Conservation (phyloP, 2,329 filamentous ascomycete genomes). For the Sporothrix sp. region DNA sequence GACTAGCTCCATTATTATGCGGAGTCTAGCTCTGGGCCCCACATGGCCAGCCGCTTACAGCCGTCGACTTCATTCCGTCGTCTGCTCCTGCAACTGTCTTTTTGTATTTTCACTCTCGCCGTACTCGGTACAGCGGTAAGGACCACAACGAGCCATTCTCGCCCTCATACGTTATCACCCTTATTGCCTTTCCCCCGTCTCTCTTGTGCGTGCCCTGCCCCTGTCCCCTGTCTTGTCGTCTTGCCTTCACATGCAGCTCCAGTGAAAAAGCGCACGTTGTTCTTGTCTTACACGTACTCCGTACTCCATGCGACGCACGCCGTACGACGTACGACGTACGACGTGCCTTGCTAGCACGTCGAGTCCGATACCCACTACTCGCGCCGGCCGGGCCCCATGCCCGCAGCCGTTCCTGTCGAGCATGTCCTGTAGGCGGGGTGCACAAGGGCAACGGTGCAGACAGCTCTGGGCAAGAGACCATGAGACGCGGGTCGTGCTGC, state of each 20-base stretch:
- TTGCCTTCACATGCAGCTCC: too few relatives aligned
- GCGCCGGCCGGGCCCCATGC: not conserved
- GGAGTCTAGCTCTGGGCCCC: not conserved
- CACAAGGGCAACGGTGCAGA: not conserved
- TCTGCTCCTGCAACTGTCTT: too few relatives aligned
- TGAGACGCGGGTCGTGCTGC: not conserved
- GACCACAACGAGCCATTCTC: too few relatives aligned
- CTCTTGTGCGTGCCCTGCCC: not conserved
- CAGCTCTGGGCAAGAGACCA: not conserved
- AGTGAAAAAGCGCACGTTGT: too few relatives aligned
- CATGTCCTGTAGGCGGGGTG: not conserved
- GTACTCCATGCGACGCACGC: too few relatives aligned
- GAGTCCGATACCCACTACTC: not conserved
- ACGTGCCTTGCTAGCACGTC: too few relatives aligned
- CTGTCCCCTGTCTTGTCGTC: not conserved
- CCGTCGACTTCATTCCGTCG: not conserved
- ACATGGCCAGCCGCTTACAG: not conserved
- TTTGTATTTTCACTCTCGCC: too few relatives aligned
- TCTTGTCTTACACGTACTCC: too few relatives aligned
- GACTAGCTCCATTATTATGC: slow-evolving; percentile 3
- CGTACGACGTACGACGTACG: too few relatives aligned
- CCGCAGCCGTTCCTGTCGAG: not conserved
- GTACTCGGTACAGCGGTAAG: too few relatives aligned
- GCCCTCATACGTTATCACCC: too few relatives aligned
- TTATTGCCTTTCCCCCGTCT: not conserved